A percentile compares a stretch with the other conserved stretches of the same genome.
phyloP scores from a whole-genome alignment of 2,329 filamentous ascomycete species.

The Dryadomyces quercus-mongolicae region DNA sequence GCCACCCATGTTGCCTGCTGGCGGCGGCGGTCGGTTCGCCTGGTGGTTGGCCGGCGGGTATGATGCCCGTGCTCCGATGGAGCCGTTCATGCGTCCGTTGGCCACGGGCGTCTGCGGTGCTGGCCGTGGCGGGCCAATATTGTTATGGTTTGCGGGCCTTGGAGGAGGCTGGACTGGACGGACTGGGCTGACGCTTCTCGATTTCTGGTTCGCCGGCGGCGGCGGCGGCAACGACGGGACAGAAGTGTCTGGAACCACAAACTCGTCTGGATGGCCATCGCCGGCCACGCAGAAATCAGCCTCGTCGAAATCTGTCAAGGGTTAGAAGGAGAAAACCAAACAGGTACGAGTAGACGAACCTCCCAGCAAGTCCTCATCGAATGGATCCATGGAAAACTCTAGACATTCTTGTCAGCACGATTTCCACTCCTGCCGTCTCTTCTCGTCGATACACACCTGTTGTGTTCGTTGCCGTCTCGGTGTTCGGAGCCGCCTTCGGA shows the following conservation, averaged over 20 bases:
- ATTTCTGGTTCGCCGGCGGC: constrained; percentile 12
- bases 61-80: neutral
- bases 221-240: constrained; percentile 6
- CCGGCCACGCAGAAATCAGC: constrained; percentile 61
- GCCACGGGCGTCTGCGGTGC: constrained; percentile 8
- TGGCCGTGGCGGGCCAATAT: neutral
- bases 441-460: too few species aligned
- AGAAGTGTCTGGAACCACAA: constrained; percentile 39
- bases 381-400: constrained; percentile 14
- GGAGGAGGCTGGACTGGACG: constrained; percentile 13
- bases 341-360: constrained; percentile 21
- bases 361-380: constrained; percentile 33
- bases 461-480: neutral
- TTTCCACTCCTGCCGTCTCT: neutral
- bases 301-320: constrained; percentile 55
- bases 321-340: neutral
- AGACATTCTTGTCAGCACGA: constrained; percentile 1
- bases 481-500: neutral
- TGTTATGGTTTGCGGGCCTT: neutral
- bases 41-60: constrained; percentile 5
- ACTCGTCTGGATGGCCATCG: constrained; percentile 64
- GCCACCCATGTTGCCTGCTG: neutral
- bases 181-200: constrained; percentile 9
- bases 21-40: neutral
- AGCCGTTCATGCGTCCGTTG: neutral